These are phyloP conservation scores for Asterophora parasitica DNA, from an alignment of 768 basidiomycete genomes.

Conservation along the genomic window DNA sequence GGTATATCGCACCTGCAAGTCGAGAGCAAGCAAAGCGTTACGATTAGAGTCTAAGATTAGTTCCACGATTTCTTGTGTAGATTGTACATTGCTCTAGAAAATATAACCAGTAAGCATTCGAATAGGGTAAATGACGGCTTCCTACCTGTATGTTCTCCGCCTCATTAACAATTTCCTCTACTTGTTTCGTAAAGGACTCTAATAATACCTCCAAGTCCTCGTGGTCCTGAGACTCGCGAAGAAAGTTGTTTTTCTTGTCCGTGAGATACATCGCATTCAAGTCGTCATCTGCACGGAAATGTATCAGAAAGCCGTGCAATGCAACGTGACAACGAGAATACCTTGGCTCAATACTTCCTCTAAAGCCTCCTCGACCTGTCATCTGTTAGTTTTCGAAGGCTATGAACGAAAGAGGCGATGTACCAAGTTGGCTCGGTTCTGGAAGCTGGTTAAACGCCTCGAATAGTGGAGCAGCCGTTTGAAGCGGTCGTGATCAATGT, in stretches of 20 bases:
- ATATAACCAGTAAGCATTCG: background rate
- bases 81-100: constrained; percentile 84
- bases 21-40: constrained; percentile 85
- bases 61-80: constrained; percentile 97
- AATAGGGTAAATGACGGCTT: background rate
- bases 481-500: constrained; percentile 93
- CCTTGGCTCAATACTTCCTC: constrained; percentile 92
- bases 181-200: constrained; percentile 95
- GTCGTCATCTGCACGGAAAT: constrained; percentile 72
- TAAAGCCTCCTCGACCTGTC: constrained; percentile 80
- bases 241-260: constrained; percentile 63
- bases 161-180: constrained; percentile 94
- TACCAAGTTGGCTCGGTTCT: constrained; percentile 85
- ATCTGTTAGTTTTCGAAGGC: background rate
- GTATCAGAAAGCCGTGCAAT: background rate
- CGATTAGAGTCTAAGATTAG: constrained; percentile 95
- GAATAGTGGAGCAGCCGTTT: constrained; percentile 91
- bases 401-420: constrained; percentile 12
- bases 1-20: constrained; percentile 61
- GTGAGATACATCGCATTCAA: constrained; percentile 93
- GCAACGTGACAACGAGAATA: constrained; percentile 20
- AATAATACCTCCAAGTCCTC: constrained; percentile 90
- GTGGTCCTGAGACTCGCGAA: constrained; percentile 73
- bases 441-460: constrained; percentile 80
- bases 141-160: constrained; percentile 79